Conservation (phyloP, 768 basidiomycete genomes). For the Leccinum arenicola region DNA sequence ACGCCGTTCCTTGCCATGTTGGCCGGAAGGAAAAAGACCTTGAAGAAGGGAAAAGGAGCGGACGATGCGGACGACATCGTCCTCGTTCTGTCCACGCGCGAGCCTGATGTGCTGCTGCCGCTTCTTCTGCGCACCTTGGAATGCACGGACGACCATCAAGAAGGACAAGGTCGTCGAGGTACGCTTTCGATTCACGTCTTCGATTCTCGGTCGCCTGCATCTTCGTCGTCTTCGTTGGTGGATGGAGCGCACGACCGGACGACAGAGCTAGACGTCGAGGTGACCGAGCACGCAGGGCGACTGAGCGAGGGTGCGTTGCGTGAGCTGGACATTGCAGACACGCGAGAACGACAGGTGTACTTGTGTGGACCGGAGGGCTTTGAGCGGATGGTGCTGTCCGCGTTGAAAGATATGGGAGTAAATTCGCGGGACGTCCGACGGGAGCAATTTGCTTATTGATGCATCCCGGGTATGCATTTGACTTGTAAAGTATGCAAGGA, state of each 20-base stretch:
- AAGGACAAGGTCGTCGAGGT: neutral
- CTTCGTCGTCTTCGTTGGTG: neutral
- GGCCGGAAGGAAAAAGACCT: constrained; percentile 1
- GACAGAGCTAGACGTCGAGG: constrained; percentile 10
- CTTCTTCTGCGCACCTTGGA: constrained; percentile 27
- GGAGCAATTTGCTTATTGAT: constrained; percentile 46
- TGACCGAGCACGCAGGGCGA: constrained; percentile 21
- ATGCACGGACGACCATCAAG: neutral
- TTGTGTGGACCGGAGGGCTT: constrained; percentile 52
- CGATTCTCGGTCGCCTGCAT: constrained; percentile 4
- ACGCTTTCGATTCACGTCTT: constrained; percentile 42
- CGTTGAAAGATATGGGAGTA: constrained; percentile 36
- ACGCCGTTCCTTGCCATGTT: constrained; percentile 67
- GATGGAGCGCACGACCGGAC: constrained; percentile 9
- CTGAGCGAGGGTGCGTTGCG: constrained; percentile 10
- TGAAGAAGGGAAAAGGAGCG: neutral
- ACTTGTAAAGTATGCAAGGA: no score
- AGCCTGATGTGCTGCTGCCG: constrained; percentile 48
- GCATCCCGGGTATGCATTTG: no score
- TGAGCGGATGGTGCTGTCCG: constrained; percentile 37
- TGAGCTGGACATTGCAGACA: constrained; percentile 6
- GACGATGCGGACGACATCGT: constrained; percentile 36
- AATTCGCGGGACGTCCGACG: constrained; percentile 30
- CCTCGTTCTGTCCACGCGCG: constrained; percentile 50
- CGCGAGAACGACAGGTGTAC: constrained; percentile 34